Evolutionary conservation across 192 early-diverging fungal genomes (phyloP).

Genomic region (Coemansia sp.): DNA sequence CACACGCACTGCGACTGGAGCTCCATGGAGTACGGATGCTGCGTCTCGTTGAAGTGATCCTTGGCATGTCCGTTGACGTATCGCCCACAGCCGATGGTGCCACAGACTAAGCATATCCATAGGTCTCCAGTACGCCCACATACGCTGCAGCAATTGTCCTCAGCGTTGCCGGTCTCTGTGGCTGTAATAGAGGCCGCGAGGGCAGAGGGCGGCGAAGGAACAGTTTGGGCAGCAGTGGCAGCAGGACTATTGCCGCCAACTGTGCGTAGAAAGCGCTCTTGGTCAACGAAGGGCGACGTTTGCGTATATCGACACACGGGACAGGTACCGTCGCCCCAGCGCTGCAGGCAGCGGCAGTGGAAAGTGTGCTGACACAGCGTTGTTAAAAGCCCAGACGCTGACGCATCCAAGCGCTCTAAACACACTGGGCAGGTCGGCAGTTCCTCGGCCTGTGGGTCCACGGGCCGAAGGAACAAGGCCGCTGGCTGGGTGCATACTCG

Average conservation of each 20-base stretch:
- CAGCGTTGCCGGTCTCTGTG: constrained; percentile 16
- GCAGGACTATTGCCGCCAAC: constrained; percentile 16
- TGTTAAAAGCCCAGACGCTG: constrained; percentile 84
- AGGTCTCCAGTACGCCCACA: constrained; percentile 79
- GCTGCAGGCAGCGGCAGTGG: constrained; percentile 87
- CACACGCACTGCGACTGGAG: constrained; percentile 95
- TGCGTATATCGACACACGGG: constrained; percentile 90
- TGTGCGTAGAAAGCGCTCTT: constrained; percentile 23
- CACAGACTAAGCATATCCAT: constrained; percentile 98
- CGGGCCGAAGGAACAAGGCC: constrained; percentile 28
- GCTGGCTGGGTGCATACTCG: constrained; percentile 12
- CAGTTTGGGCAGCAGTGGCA: neutral
- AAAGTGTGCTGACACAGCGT: constrained; percentile 96
- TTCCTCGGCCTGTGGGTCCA: constrained; percentile 48
- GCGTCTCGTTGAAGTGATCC: constrained; percentile 78
- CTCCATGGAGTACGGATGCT: constrained; percentile 89
- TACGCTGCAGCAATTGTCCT: constrained; percentile 63
- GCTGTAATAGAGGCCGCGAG: neutral
- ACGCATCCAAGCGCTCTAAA: constrained; percentile 91
- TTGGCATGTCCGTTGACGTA: constrained; percentile 91
- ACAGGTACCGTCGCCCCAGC: constrained; percentile 91
- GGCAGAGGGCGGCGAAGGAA: neutral
- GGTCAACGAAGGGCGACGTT: constrained; percentile 41
- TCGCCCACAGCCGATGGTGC: constrained; percentile 92
- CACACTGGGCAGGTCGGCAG: constrained; percentile 96